phyloP scores from a whole-genome alignment of 345 rosid species.

The Gossypium stocksii region DNA sequence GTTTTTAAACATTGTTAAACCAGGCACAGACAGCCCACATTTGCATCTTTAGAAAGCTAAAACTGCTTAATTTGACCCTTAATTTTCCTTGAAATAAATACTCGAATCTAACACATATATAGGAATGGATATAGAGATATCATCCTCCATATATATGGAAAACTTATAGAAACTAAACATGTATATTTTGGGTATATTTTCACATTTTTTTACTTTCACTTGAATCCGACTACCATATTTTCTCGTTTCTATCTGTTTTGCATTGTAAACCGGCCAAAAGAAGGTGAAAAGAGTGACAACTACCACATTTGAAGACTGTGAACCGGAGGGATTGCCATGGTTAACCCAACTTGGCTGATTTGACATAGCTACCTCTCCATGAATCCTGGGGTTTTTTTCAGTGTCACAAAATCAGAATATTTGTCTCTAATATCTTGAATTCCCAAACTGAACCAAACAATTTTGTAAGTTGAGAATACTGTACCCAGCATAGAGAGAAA shows the following conservation, averaged over 20 bases:
- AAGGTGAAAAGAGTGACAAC: not conserved
- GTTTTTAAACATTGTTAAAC: not conserved
- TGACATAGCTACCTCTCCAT: conserved; percentile 72
- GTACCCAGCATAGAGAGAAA: conserved; percentile 82
- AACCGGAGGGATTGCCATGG: conserved; percentile 23
- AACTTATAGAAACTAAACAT: too few relatives aligned
- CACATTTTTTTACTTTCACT: too few relatives aligned
- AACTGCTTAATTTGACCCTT: not conserved
- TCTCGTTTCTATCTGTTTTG: not conserved
- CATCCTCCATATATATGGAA: too few relatives aligned
- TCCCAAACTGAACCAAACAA: not conserved
- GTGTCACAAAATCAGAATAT: conserved; percentile 7
- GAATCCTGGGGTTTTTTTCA: conserved; percentile 41
- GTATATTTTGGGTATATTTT: too few relatives aligned
- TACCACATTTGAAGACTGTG: conserved; percentile 36
- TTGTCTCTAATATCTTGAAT: not conserved
- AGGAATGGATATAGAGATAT: too few relatives aligned
- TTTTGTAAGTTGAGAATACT: not conserved
- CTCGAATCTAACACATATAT: too few relatives aligned
- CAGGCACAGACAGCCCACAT: not conserved
- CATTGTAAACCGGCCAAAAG: not conserved
- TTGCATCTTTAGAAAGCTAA: not conserved
- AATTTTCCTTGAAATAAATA: too few relatives aligned
- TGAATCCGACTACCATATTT: not conserved
- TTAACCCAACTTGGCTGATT: conserved; percentile 55